These are phyloP conservation scores for Chamaecyparis obtusa DNA, from an alignment of 75 land plant genomes.

Conservation along the genomic window DNA sequence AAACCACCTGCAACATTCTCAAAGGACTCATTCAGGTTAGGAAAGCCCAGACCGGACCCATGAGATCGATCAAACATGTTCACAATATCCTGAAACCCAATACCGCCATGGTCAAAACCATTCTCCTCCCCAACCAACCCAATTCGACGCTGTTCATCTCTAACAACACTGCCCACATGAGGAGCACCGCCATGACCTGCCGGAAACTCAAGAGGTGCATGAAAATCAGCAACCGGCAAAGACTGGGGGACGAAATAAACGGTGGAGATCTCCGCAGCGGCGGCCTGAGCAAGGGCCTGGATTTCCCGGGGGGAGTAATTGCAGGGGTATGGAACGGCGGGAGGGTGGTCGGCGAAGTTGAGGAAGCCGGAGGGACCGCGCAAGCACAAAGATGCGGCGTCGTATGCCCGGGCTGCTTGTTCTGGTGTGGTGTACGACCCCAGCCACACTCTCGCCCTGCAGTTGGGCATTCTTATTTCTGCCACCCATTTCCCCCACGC, in stretches of 20 bases:
- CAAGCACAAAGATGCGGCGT: slow-evolving; percentile 26
- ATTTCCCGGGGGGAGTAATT: slow-evolving; percentile 14
- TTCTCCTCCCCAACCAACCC: no score
- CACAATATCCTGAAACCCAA: neutral
- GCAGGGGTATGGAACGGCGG: slow-evolving; percentile 10
- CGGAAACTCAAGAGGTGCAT: no score
- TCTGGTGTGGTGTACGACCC: slow-evolving; percentile 31
- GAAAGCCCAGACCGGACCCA: neutral
- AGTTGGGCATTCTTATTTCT: slow-evolving; percentile 29
- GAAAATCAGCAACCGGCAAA: neutral
- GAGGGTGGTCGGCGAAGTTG: slow-evolving; percentile 23
- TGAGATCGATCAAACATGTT: neutral
- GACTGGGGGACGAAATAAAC: neutral
- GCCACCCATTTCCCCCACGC: slow-evolving; percentile 35
- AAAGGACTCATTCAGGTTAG: neutral
- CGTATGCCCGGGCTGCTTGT: slow-evolving; percentile 31
- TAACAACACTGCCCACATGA: neutral
- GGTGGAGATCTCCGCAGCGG: neutral
- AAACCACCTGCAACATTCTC: neutral
- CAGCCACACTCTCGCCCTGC: slow-evolving; percentile 26
- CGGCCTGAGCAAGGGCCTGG: neutral
- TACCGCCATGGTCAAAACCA: neutral
- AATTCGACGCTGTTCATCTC: neutral
- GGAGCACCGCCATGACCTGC: no score
- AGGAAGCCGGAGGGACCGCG: slow-evolving; percentile 24